These are phyloP conservation scores for Elaeagnus macrophylla DNA, from an alignment of 306 rosid genomes.

Conservation along the genomic window DNA sequence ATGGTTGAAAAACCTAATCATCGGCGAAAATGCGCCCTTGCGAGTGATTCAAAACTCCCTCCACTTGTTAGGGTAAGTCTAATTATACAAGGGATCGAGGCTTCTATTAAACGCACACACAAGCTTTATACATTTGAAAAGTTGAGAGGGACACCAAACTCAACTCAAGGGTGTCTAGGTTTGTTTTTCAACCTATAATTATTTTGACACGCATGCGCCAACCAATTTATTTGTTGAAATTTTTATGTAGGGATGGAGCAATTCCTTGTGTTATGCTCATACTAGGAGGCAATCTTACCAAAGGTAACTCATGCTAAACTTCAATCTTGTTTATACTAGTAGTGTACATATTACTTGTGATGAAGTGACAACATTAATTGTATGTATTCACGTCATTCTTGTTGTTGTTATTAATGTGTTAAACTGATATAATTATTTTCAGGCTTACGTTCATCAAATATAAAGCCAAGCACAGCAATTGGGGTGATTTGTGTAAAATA, in stretches of 20 bases:
- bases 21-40: conserved; percentile 67
- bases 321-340: neutral
- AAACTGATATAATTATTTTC: neutral
- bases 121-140: too few species aligned
- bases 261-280: conserved; percentile 83
- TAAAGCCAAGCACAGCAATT: conserved; percentile 29
- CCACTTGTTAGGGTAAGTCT: conserved; percentile 53
- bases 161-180: too few species aligned
- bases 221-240: too few species aligned
- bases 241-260: conserved; percentile 53
- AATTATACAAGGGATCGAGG: too few species aligned
- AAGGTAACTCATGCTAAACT: conserved; percentile 31
- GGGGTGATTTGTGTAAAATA: conserved; percentile 34
- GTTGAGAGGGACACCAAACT: neutral
- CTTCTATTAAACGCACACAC: too few species aligned
- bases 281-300: conserved; percentile 80
- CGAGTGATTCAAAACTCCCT: conserved; percentile 57
- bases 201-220: too few species aligned
- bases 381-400: too few species aligned
- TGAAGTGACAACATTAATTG: neutral
- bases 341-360: neutral
- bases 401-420: neutral
- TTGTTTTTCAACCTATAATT: neutral
- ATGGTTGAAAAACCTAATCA: conserved; percentile 50
- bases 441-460: conserved; percentile 54